Conservation (phyloP, 1,284 basidiomycete genomes). For the Butyriboletus regius region DNA sequence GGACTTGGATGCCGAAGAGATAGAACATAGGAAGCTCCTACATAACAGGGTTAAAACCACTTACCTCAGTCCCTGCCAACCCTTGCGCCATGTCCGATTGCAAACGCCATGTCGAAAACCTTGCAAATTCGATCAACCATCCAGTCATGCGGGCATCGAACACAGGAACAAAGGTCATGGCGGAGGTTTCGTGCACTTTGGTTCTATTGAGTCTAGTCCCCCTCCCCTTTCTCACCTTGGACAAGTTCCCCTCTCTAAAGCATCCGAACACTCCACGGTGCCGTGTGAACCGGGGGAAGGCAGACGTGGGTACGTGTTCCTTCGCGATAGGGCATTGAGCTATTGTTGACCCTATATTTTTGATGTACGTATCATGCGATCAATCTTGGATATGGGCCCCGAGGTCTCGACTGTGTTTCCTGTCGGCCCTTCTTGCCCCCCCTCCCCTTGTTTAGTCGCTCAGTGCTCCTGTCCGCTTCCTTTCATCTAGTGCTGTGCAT, state of each 20-base stretch:
- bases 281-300: constrained; percentile 1
- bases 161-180: not conserved
- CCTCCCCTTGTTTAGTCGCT: not conserved
- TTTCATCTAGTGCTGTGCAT: not conserved
- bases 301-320: not conserved
- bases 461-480: not conserved
- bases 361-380: not conserved
- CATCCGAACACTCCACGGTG: not conserved
- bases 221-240: not conserved
- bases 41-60: constrained; percentile 10
- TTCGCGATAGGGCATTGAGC: not conserved
- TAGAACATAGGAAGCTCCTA: not conserved
- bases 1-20: not conserved
- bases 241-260: not conserved
- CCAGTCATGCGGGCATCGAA: not conserved
- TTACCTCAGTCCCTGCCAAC: constrained; percentile 8
- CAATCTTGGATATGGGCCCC: not conserved
- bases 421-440: not conserved
- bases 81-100: not conserved
- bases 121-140: constrained; percentile 4
- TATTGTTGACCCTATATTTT: not conserved
- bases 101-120: not conserved
- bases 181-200: not conserved
- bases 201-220: too few species aligned
- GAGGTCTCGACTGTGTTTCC: not conserved